Base-by-base conservation (phyloP, 140 eudicot genomes). In the Erigeron philadelphicus region DNA sequence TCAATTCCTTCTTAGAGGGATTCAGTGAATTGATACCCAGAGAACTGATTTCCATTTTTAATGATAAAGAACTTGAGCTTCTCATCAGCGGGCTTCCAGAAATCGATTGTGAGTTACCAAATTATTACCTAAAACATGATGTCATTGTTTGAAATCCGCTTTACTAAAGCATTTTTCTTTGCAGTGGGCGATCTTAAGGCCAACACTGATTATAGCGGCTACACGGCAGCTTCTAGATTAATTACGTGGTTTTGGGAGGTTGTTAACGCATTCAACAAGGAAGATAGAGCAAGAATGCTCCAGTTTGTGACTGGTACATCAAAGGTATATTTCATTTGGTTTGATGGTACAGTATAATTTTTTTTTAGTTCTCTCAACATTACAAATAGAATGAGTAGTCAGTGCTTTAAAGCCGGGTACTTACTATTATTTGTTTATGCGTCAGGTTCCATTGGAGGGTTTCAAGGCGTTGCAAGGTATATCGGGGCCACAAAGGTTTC, bases 241-340 rank as follows among this genome's bases (percentile, higher is more conserved):
- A 89, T 94, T 66, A 96, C 84, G 76, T 89, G 99, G 99, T 94
- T 94, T 75, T 94, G 97, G 99, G 99, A 94, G 70, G 95, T 89
- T 61, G 90, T 75, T 74, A 93, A 89, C 72, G 87, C 81, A 35
- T 89, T 94, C 70, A 94, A 95, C 85, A 87, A 94, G 73, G 99
- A 94, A 84, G 99, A 94, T n/a, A 89, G 86, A 72, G 99, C 99
- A 35, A 96, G 99, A 42, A 83, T 94, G 40, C 78, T 89, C 41
- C 99, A 94, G 72, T 94, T 94, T 72, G 95, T 94, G 12, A 94
- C 99, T 16, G 99, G 99, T 64, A 94, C 99, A 41, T 94, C 99
- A 18, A 94, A 94, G 95, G 99, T 89, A 77, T 17, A 62, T 63
- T 72, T 48, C 13, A 16, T 23, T 13, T 43, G 11, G 16, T 74